Evolutionary conservation across 768 basidiomycete genomes (phyloP).

Genomic region (Boletus rufocinnamomeus): DNA sequence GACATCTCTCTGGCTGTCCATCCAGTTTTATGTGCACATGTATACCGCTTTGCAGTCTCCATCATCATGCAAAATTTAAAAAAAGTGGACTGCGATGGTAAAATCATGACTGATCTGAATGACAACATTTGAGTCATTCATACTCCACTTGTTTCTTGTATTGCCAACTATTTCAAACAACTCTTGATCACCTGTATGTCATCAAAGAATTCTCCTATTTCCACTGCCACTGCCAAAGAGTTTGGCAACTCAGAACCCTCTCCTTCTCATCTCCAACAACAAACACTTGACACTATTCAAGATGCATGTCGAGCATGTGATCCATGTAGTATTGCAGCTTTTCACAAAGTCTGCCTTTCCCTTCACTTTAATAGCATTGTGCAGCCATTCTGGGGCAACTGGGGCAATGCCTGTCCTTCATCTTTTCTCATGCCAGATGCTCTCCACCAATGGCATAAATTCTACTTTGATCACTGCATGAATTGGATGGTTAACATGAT

Average conservation of each 20-base stretch:
- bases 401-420: conserved; percentile 22
- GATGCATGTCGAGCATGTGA: neutral
- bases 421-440: conserved; percentile 27
- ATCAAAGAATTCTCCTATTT: neutral
- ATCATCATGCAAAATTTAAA: too few relatives aligned
- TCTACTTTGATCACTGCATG: conserved; percentile 25
- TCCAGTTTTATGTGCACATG: too few relatives aligned
- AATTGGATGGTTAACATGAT: conserved; percentile 11
- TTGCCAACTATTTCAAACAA: too few relatives aligned
- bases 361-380: neutral
- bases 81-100: too few relatives aligned
- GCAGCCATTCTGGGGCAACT: conserved; percentile 37
- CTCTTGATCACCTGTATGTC: too few relatives aligned
- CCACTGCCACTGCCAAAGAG: neutral
- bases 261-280: neutral
- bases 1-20: too few relatives aligned
- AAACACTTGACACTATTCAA: conserved; percentile 2
- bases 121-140: too few relatives aligned
- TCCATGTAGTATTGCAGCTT: neutral
- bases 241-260: neutral
- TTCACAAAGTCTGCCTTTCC: neutral
- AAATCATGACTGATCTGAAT: too few relatives aligned
- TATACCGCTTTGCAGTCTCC: too few relatives aligned
- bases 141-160: too few relatives aligned
- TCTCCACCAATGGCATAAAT: conserved; percentile 32